Evolutionary conservation across 495 filamentous ascomycete species (phyloP), one percentile per base, ranked within the genome.

Genomic region (Annulohypoxylon bovei): DNA sequence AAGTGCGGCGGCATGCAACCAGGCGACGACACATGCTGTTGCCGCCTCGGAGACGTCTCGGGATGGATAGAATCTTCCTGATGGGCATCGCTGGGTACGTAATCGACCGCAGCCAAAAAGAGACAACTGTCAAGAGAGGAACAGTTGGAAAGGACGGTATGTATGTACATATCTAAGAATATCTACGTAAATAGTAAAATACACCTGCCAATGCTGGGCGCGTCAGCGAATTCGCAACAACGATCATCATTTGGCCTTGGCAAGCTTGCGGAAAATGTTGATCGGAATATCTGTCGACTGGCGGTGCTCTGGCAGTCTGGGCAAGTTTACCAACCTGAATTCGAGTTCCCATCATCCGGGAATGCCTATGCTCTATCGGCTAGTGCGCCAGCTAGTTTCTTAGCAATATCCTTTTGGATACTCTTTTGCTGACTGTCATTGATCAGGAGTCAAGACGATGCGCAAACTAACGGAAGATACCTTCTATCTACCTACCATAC

Each of bases 161-260:
- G 27, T 47, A 30, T 55, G 63, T 44, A 50, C 28, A n/a, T 39
- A 30, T 55, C 69, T 55, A 65, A 57, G 60, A 65, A 61, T 57
- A 68, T 65, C 65, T 68, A n/a, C n/a, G n/a, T n/a, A 23, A 23
- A 20, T 40, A 61, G 33, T 60, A 28, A 68, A 42, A 56, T 57
- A 33, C 32, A 47, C n/a, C 42, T 40, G 70, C 70, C 70, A 68
- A 72, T 72, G 70, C 70, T 72, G 39, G 70, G 70, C 70, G 65
- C 65, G 57, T 64, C 60, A 58, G 47, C 37, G 23, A 53, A 65
- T 37, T 58, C 44, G 58, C 59, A 49, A 53, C 39, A 61, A 25
- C 27, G 70, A 50, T 72, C 60, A 72, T 72, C 70, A 53, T 5
- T 59, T 55, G 33, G 64, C 40, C 70, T 72, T 72, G 70, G 70